phyloP scores from a whole-genome alignment of 768 basidiomycete genomes.

The Tylopilus balloui region DNA sequence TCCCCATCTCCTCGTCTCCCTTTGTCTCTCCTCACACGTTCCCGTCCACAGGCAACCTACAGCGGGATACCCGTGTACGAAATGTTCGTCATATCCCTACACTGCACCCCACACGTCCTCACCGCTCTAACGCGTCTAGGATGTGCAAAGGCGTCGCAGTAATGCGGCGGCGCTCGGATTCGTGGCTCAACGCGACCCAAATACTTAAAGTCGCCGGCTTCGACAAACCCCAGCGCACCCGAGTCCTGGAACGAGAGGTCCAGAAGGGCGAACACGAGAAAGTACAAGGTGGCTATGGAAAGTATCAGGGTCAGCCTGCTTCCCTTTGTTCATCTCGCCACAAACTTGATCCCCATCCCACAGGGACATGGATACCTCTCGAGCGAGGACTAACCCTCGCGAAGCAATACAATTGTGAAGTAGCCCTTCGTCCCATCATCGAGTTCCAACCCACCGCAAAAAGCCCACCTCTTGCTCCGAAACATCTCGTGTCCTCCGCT shows the following conservation, averaged over 20 bases:
- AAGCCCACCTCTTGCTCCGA: conserved; percentile 93
- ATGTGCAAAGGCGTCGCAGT: conserved; percentile 95
- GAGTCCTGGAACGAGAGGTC: conserved; percentile 95
- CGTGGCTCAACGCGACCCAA: conserved; percentile 98
- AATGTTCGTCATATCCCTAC: conserved; percentile 56
- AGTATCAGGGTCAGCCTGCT: conserved; percentile 85
- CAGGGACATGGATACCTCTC: conserved; percentile 98
- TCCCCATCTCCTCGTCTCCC: background rate
- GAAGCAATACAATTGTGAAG: conserved; percentile 90
- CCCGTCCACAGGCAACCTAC: conserved; percentile 67
- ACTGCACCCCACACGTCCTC: conserved; percentile 33
- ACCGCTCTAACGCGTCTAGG: conserved; percentile 50
- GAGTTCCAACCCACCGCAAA: conserved; percentile 88
- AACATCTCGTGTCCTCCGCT: conserved; percentile 78
- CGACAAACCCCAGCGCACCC: conserved; percentile 96
- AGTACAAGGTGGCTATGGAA: conserved; percentile 98
- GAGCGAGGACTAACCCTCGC: conserved; percentile 83
- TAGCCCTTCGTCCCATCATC: conserved; percentile 83
- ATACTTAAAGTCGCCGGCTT: conserved; percentile 99
- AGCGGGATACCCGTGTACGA: conserved; percentile 92
- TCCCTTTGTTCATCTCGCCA: background rate
- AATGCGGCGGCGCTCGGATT: conserved; percentile 94
- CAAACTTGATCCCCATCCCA: background rate
- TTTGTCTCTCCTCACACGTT: conserved; percentile 2
- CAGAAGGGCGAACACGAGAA: conserved; percentile 99